Evolutionary conservation across 2,329 filamentous ascomycete species (phyloP).

Genomic region (Lecanicillium sp.): DNA sequence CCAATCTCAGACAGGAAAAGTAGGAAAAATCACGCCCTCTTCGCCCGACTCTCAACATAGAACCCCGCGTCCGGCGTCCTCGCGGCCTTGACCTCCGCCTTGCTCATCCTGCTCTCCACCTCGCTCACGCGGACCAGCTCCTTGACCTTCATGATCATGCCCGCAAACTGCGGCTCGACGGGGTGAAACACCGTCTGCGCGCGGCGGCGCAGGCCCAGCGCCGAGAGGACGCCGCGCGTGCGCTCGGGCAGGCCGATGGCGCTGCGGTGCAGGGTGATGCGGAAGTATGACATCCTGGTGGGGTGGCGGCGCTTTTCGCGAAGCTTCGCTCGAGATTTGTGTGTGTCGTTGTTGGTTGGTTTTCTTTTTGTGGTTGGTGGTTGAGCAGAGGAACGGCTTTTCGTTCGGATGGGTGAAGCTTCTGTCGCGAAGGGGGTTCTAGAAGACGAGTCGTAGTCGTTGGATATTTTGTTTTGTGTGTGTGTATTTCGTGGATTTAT

Average conservation of each 20-base stretch:
- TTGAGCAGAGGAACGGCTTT: no score
- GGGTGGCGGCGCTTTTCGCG: no score
- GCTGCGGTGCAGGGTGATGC: slow-evolving; percentile 83
- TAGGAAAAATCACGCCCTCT: no score
- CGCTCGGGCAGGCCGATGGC: slow-evolving; percentile 81
- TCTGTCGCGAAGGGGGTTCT: no score
- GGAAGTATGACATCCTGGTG: slow-evolving; percentile 70
- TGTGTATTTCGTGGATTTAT: no score
- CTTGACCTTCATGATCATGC: slow-evolving; percentile 91
- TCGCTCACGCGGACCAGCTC: slow-evolving; percentile 81
- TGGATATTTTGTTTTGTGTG: no score
- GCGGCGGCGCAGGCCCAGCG: slow-evolving; percentile 79
- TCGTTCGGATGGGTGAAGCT: no score
- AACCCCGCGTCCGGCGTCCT: slow-evolving; percentile 75
- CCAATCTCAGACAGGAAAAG: no score
- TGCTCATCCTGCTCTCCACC: slow-evolving; percentile 59
- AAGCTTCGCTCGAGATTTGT: slow-evolving; percentile 1
- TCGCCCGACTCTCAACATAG: slow-evolving; percentile 59
- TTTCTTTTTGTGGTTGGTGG: background rate
- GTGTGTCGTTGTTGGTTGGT: background rate
- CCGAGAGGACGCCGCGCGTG: slow-evolving; percentile 72
- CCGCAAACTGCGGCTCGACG: slow-evolving; percentile 72
- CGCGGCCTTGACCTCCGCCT: slow-evolving; percentile 62
- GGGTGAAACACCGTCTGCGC: slow-evolving; percentile 86
- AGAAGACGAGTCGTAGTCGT: no score